phyloP scores from a whole-genome alignment of 1,139 yeast genomes.

The Kodamaea suecica region DNA sequence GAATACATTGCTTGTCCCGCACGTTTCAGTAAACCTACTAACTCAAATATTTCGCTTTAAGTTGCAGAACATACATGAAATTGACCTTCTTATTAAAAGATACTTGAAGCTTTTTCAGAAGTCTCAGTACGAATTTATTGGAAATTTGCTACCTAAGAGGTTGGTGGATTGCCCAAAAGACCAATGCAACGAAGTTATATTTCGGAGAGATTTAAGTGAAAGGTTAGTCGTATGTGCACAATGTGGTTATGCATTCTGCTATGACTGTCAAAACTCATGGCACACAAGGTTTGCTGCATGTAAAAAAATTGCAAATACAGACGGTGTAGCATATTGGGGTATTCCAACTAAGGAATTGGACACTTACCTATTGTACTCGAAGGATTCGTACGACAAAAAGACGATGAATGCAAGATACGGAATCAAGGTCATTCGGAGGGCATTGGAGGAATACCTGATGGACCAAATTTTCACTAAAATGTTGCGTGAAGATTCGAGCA shows the following conservation, averaged over 20 bases:
- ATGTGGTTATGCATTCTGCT: slow-evolving; percentile 60
- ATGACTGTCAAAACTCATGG: slow-evolving; percentile 60
- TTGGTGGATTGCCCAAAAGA: slow-evolving; percentile 52
- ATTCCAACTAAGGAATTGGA: slow-evolving; percentile 46
- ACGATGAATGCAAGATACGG: slow-evolving; percentile 53
- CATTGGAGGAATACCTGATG: slow-evolving; percentile 45
- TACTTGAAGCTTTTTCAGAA: slow-evolving; percentile 37
- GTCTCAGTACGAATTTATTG: slow-evolving; percentile 44
- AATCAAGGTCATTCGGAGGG: slow-evolving; percentile 36
- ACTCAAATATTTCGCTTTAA: slow-evolving; percentile 22
- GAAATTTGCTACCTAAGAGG: slow-evolving; percentile 46
- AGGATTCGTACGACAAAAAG: slow-evolving; percentile 28
- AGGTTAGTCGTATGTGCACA: slow-evolving; percentile 51
- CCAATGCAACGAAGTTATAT: slow-evolving; percentile 41
- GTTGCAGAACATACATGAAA: slow-evolving; percentile 1
- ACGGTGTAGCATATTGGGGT: slow-evolving; percentile 23
- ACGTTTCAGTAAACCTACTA: slow-evolving; percentile 32
- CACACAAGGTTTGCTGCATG: slow-evolving; percentile 57
- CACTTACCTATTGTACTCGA: slow-evolving; percentile 29
- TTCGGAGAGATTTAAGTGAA: slow-evolving; percentile 49
- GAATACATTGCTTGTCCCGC: slow-evolving; percentile 33
- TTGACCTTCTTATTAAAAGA: slow-evolving; percentile 29
- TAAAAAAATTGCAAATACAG: slow-evolving; percentile 23
- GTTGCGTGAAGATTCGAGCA: slow-evolving; percentile 37
- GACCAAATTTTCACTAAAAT: slow-evolving; percentile 49